These are phyloP conservation scores for Russula sp. DNA, from an alignment of 768 basidiomycete species.

Conservation along the genomic window DNA sequence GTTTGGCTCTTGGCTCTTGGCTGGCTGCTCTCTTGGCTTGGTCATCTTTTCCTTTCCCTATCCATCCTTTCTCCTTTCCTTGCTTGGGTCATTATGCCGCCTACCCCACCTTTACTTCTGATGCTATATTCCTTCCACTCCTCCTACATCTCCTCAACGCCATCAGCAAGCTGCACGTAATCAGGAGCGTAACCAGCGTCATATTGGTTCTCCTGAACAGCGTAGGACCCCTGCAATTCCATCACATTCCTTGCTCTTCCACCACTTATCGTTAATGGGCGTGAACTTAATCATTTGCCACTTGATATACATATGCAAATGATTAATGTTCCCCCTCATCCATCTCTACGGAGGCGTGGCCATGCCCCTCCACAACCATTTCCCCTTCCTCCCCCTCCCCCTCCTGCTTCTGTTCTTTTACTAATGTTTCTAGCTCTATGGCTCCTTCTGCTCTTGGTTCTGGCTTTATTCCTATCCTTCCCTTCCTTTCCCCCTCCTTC, in stretches of 20 bases:
- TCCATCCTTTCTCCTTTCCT: too few relatives aligned
- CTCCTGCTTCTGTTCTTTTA: background rate
- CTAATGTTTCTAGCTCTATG: background rate
- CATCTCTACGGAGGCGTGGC: too few relatives aligned
- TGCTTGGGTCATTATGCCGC: too few relatives aligned
- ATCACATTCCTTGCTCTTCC: too few relatives aligned
- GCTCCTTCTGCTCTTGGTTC: background rate
- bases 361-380: too few relatives aligned
- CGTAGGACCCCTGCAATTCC: background rate
- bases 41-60: too few relatives aligned
- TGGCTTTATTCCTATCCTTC: background rate
- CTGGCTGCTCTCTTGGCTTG: too few relatives aligned
- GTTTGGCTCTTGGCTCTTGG: too few relatives aligned
- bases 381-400: background rate
- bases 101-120: too few relatives aligned
- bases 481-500: background rate
- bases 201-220: background rate
- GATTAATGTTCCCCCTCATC: background rate
- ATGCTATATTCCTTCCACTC: too few relatives aligned
- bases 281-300: too few relatives aligned
- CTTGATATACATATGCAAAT: too few relatives aligned
- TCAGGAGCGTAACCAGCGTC: background rate
- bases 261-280: background rate
- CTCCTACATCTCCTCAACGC: background rate
- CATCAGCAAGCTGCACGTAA: background rate